These are phyloP conservation scores for Gentiana straminea DNA, from an alignment of 257 asterid genomes.

Conservation along the genomic window DNA sequence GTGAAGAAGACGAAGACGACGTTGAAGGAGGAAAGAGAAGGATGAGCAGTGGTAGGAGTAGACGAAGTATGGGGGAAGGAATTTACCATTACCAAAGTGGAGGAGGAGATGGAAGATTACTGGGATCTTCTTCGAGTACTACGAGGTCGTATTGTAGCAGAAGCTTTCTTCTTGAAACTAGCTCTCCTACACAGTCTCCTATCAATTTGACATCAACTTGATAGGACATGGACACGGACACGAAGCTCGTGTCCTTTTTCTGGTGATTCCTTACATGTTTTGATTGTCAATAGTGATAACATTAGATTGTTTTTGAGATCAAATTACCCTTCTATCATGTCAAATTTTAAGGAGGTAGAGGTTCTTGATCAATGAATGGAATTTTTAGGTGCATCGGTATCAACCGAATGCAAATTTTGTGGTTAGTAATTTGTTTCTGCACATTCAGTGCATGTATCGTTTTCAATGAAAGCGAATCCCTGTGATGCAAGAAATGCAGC, in stretches of 20 bases:
- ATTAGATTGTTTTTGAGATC: too few relatives aligned
- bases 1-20: conserved; percentile 46
- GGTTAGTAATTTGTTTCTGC: too few relatives aligned
- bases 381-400: too few relatives aligned
- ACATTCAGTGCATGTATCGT: too few relatives aligned
- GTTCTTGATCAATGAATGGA: too few relatives aligned
- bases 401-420: too few relatives aligned
- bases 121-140: conserved; percentile 92
- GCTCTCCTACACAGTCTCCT: conserved; percentile 65
- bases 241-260: conserved; percentile 7
- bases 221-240: conserved; percentile 39
- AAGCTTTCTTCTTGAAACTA: conserved; percentile 57
- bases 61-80: conserved; percentile 23
- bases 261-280: background rate
- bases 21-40: conserved; percentile 41
- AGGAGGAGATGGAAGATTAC: conserved; percentile 61
- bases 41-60: conserved; percentile 49
- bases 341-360: too few relatives aligned
- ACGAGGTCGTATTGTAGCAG: conserved; percentile 74
- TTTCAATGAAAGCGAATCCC: too few relatives aligned
- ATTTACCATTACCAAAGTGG: conserved; percentile 17
- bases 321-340: too few relatives aligned
- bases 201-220: conserved; percentile 34
- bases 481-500: too few relatives aligned
- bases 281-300: too few relatives aligned